Conservation (phyloP, 1,139 yeast species). For the Candida sanyaensis region DNA sequence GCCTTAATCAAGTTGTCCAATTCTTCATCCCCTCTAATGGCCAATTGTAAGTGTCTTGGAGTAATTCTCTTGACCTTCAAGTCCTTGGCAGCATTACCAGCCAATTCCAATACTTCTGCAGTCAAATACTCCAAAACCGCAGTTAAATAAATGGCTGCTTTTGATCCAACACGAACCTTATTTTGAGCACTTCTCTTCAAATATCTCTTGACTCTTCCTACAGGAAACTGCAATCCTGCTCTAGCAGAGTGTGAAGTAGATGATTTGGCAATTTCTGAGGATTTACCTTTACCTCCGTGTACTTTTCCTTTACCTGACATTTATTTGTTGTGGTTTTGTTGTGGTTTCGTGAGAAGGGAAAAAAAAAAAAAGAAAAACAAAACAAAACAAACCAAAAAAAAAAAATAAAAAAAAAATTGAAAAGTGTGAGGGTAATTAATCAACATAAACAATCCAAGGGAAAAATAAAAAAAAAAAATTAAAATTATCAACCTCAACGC, state of each 20-base stretch:
- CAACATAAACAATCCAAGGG: constrained; percentile 6
- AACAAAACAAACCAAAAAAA: constrained; percentile 7
- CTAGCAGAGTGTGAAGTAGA: constrained; percentile 92
- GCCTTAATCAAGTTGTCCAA: constrained; percentile 94
- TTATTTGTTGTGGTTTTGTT: constrained; percentile 5
- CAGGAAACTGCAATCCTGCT: constrained; percentile 98
- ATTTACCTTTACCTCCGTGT: constrained; percentile 96
- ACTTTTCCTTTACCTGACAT: constrained; percentile 92
- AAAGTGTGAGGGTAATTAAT: background rate
- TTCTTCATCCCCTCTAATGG: constrained; percentile 99
- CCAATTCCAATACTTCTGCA: constrained; percentile 97
- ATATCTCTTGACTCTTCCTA: constrained; percentile 97
- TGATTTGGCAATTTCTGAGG: constrained; percentile 65
- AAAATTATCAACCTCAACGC: background rate
- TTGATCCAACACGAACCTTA: constrained; percentile 94
- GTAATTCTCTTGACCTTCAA: constrained; percentile 98
- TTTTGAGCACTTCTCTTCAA: constrained; percentile 90
- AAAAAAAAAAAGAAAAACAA: constrained; percentile 10
- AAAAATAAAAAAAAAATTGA: constrained; percentile 5
- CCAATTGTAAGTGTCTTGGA: constrained; percentile 97
- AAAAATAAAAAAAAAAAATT: constrained; percentile 11
- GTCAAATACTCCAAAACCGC: constrained; percentile 97
- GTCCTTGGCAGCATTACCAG: constrained; percentile 99
- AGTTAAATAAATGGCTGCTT: constrained; percentile 94
- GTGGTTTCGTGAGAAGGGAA: constrained; percentile 12